phyloP scores from a whole-genome alignment of 2,329 filamentous ascomycete species.

The Ascochyta pisi region DNA sequence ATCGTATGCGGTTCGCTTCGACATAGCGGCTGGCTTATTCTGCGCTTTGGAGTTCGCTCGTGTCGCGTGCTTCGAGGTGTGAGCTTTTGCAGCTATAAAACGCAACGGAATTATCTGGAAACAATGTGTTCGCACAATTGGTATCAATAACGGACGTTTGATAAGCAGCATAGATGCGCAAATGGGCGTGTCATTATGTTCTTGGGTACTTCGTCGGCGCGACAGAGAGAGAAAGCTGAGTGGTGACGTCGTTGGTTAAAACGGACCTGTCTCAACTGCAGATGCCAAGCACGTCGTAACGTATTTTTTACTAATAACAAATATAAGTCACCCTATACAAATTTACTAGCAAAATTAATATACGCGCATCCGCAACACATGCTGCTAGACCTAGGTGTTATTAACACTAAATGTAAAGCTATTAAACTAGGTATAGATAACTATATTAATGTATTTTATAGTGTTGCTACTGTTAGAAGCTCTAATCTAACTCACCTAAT shows the following conservation, averaged over 20 bases:
- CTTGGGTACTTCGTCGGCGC: background rate
- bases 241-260: conserved; percentile 36
- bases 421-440: no score
- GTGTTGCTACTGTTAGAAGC: no score
- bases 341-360: no score
- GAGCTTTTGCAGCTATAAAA: conserved; percentile 2
- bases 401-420: no score
- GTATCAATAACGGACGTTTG: conserved; percentile 6
- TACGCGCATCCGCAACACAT: no score
- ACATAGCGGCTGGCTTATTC: conserved; percentile 26
- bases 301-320: no score
- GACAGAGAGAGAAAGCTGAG: conserved; percentile 18
- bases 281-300: no score
- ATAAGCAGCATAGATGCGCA: conserved; percentile 19
- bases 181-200: background rate
- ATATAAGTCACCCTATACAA: no score
- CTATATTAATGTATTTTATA: no score
- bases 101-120: background rate
- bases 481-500: no score
- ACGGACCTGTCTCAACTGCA: background rate
- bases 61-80: conserved; percentile 23
- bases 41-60: conserved; percentile 12
- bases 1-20: conserved; percentile 41
- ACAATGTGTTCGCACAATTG: background rate
- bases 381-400: no score